These are phyloP conservation scores for Casuarina equisetifolia DNA, from an alignment of 306 rosid genomes.

Conservation along the genomic window DNA sequence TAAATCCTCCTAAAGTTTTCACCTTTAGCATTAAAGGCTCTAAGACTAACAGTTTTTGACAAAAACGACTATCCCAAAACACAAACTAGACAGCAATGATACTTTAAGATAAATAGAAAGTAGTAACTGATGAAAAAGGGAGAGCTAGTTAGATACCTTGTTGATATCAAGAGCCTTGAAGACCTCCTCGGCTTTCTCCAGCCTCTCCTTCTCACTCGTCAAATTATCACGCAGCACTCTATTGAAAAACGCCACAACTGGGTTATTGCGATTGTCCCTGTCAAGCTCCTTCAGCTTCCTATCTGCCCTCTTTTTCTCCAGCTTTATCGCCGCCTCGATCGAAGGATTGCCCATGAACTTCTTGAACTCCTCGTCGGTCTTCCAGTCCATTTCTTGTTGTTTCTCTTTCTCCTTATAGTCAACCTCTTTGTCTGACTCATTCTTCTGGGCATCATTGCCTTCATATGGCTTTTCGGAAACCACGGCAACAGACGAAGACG, in stretches of 20 bases:
- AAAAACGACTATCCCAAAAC: neutral
- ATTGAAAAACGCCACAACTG: slow-evolving; percentile 47
- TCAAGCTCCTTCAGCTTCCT: slow-evolving; percentile 81
- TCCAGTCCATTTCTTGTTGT: slow-evolving; percentile 79
- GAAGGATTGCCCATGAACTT: slow-evolving; percentile 86
- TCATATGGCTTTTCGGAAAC: slow-evolving; percentile 34
- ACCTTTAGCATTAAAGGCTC: neutral
- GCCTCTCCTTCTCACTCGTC: slow-evolving; percentile 57
- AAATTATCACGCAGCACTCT: slow-evolving; percentile 44
- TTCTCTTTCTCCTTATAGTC: slow-evolving; percentile 35
- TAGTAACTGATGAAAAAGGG: no score
- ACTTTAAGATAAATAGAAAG: neutral
- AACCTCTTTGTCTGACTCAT: slow-evolving; percentile 9
- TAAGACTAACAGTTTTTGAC: neutral
- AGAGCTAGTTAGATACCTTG: slow-evolving; percentile 39
- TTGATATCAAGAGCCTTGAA: slow-evolving; percentile 83
- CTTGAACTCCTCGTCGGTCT: slow-evolving; percentile 79
- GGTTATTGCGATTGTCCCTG: slow-evolving; percentile 49
- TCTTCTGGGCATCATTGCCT: slow-evolving; percentile 18
- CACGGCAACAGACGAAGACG: slow-evolving; percentile 38
- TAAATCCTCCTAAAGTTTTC: neutral
- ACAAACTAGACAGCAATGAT: neutral
- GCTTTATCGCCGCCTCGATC: slow-evolving; percentile 83
- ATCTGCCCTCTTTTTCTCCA: slow-evolving; percentile 88
- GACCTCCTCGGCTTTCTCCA: slow-evolving; percentile 68